Evolutionary conservation across 2,329 filamentous ascomycete species (phyloP), one percentile per base, ranked within the genome.

Genomic region (Claviceps sp.): DNA sequence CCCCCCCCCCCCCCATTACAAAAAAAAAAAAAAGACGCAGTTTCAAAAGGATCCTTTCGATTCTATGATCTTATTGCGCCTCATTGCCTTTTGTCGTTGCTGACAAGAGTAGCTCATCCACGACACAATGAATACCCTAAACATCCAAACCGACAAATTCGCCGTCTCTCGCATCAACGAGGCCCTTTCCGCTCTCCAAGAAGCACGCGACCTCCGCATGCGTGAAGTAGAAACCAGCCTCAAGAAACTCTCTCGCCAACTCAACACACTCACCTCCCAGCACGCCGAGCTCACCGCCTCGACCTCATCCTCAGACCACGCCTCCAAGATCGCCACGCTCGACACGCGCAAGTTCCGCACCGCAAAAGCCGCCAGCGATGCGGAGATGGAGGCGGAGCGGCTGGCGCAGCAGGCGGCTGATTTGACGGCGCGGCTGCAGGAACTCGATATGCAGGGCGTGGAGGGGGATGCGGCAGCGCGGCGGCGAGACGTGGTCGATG

Each of bases 311-410:
- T 77, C 83, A 5, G 81, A 80, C 54, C 91, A 97, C 70, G 88
- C 90, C 5, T 82, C 82, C 38, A 81, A 87, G 63, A 95, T 97
- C 56, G 77, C 93, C 20, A 79, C 85, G 42, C 82, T 96, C 55
- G 91, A 97, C 68, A 95, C 88, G 1, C 83, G 90, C 59, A 96
- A 96, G 64, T 97, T 97, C 70, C 84, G 89, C 59, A 84, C 88
- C 52, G 91, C 91, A n/a, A 97, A 97, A 68, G 82, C 86, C 16
- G 88, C 87, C 0, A 85, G 80, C 1, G 91, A 97, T 65, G 74
- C 93, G 6, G 90, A 96, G 71, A 89, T 91, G 63, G 93, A 98
- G 70, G 86, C 86, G n/a, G 91, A 97, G 73, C 78, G 91, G n/a
- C 72, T 97, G 45, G 82, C 86, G 52, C 79, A 81, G 5, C 87